Evolutionary conservation across 495 filamentous ascomycete genomes (phyloP).

Genomic region (Lepraria neglecta): DNA sequence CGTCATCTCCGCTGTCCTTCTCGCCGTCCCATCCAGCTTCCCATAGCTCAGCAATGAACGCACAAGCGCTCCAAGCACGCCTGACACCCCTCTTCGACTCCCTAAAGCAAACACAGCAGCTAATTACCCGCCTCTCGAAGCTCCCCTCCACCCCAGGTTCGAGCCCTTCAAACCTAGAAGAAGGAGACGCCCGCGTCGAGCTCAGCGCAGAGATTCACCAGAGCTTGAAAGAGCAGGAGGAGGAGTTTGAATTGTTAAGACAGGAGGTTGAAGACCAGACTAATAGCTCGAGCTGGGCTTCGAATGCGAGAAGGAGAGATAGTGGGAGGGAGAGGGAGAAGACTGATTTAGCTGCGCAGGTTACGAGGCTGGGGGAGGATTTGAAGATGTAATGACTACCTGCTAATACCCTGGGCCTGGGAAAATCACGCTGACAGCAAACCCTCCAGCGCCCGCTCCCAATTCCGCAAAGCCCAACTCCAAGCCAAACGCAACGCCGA

Average conservation of each 20-base stretch:
- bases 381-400: conserved; percentile 42
- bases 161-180: conserved; percentile 45
- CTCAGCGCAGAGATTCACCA: conserved; percentile 77
- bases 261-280: conserved; percentile 68
- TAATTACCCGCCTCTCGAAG: conserved; percentile 67
- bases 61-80: conserved; percentile 55
- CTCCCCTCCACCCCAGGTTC: conserved; percentile 59
- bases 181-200: conserved; percentile 65
- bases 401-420: not conserved
- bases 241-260: conserved; percentile 73
- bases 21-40: not conserved
- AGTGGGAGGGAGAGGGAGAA: conserved; percentile 47
- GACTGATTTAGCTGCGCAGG: conserved; percentile 55
- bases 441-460: conserved; percentile 53
- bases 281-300: conserved; percentile 28
- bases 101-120: conserved; percentile 60
- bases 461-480: conserved; percentile 81
- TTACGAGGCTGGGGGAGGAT: conserved; percentile 58
- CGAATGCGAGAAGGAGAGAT: conserved; percentile 35
- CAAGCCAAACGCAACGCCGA: conserved; percentile 71
- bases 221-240: conserved; percentile 73
- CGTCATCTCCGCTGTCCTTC: not conserved
- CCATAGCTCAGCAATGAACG: conserved; percentile 18
- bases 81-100: conserved; percentile 62
- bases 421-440: conserved; percentile 19